Percentiles rank a stretch among this genome's conserved stretches.
phyloP scores from a whole-genome alignment of 2,329 filamentous ascomycete genomes.

The Paecilomyces dactylethromorphus region DNA sequence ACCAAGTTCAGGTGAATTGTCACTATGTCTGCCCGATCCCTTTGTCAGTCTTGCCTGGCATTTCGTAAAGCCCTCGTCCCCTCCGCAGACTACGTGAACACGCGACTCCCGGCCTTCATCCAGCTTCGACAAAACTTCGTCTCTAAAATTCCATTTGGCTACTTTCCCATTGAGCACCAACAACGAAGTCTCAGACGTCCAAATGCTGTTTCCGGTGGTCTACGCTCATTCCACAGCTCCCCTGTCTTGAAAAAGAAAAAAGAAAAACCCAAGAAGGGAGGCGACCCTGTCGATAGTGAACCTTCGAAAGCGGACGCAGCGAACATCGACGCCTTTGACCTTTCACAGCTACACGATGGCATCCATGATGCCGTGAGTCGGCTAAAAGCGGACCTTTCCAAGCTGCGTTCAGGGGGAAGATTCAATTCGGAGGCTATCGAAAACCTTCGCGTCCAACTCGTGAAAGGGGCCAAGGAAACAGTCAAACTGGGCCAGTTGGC shows the following conservation, averaged over 20 bases:
- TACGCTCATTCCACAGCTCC: conserved; percentile 37
- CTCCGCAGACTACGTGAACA: not conserved
- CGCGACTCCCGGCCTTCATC: not conserved
- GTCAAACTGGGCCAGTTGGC: conserved; percentile 56
- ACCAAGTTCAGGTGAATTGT: not conserved
- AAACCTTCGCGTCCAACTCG: conserved; percentile 52
- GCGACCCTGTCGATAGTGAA: conserved; percentile 23
- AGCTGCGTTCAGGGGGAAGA: conserved; percentile 55
- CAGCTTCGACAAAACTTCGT: not conserved
- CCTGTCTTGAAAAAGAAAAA: conserved; percentile 44
- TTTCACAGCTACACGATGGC: conserved; percentile 50
- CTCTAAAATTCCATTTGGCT: not conserved
- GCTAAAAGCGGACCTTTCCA: conserved; percentile 56
- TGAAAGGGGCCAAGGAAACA: conserved; percentile 45
- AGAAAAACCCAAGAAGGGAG: conserved; percentile 45
- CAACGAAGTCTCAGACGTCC: not conserved
- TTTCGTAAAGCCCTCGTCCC: not conserved
- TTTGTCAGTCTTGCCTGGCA: not conserved
- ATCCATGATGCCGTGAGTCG: conserved; percentile 50
- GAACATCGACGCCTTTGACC: conserved; percentile 54
- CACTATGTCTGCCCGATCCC: not conserved
- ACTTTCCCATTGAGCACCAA: not conserved
- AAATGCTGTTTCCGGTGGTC: not conserved
- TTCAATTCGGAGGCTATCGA: conserved; percentile 59
- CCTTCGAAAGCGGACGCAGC: conserved; percentile 24